Percentiles rank a stretch among this genome's conserved stretches.
Conservation (phyloP, 805 yeast genomes). For the Blastobotrys muscicola region DNA sequence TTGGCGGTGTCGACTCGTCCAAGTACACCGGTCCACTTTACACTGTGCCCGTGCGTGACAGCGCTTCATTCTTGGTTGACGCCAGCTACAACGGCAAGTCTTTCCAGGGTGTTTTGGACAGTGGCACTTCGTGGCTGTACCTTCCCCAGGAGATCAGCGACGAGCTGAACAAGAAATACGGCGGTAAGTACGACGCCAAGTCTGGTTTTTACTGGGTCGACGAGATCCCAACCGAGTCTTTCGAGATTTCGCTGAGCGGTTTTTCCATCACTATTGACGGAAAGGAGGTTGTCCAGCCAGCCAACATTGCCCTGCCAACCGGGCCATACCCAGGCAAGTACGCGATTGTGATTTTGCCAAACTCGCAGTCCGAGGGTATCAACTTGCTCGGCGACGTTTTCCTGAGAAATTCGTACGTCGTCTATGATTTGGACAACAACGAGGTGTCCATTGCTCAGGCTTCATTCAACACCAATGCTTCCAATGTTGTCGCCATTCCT, state of each 20-base stretch:
- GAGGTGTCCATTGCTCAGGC: slow-evolving; percentile 50
- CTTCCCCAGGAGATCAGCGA: slow-evolving; percentile 29
- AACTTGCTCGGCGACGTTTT: slow-evolving; percentile 51
- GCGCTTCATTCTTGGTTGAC: slow-evolving; percentile 6
- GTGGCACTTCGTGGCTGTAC: slow-evolving; percentile 42
- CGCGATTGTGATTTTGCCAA: slow-evolving; percentile 23
- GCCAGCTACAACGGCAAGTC: slow-evolving; percentile 17
- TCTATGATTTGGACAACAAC: slow-evolving; percentile 50
- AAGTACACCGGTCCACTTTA: slow-evolving; percentile 13
- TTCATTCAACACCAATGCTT: slow-evolving; percentile 14
- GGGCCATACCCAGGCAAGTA: slow-evolving; percentile 13
- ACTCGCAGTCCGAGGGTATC: slow-evolving; percentile 17
- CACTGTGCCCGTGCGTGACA: slow-evolving; percentile 32
- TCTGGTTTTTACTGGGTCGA: background rate
- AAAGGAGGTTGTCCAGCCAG: slow-evolving; percentile 13
- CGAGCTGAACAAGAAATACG: background rate
- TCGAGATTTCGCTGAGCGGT: slow-evolving; percentile 14
- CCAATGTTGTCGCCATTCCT: slow-evolving; percentile 8
- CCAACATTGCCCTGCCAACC: slow-evolving; percentile 9
- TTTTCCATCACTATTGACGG: slow-evolving; percentile 16
- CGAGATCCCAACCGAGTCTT: background rate
- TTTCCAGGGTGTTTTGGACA: slow-evolving; percentile 31
- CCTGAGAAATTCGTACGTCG: slow-evolving; percentile 53
- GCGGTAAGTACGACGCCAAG: background rate
- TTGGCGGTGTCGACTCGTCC: slow-evolving; percentile 11